A percentile compares a stretch with the other conserved stretches of the same genome.
phyloP scores from a whole-genome alignment of 2,329 filamentous ascomycete species.

The Cladorrhinum sp. region DNA sequence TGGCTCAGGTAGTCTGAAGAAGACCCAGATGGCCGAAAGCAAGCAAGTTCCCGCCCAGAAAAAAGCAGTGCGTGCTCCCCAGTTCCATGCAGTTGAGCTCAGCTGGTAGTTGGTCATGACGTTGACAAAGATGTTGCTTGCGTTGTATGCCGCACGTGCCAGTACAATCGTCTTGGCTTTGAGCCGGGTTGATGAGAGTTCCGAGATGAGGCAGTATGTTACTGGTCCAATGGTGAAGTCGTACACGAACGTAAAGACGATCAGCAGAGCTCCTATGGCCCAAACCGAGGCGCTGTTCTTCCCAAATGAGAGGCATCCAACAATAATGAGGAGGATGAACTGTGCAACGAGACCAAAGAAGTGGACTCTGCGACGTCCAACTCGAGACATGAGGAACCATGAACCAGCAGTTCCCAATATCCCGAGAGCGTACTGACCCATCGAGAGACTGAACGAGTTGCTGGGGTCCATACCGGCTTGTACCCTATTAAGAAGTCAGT shows the following conservation, averaged over 20 bases:
- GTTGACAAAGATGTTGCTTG: constrained; percentile 35
- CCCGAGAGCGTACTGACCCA: constrained; percentile 33
- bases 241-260: constrained; percentile 26
- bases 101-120: constrained; percentile 25
- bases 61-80: constrained; percentile 39
- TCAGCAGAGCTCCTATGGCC: constrained; percentile 25
- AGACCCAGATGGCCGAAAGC: constrained; percentile 43
- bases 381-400: constrained; percentile 40
- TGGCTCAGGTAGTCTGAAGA: constrained; percentile 41
- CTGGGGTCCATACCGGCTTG: constrained; percentile 22
- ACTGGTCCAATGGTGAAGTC: constrained; percentile 30
- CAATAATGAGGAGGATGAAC: constrained; percentile 41
- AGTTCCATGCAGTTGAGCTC: constrained; percentile 33
- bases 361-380: constrained; percentile 46
- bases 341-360: constrained; percentile 40
- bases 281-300: constrained; percentile 18
- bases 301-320: constrained; percentile 37
- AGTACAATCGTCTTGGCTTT: constrained; percentile 45
- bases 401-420: constrained; percentile 43
- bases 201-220: constrained; percentile 28
- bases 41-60: constrained; percentile 38
- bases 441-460: constrained; percentile 20
- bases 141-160: constrained; percentile 31
- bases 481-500: not conserved
- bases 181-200: constrained; percentile 33